Conservation (phyloP, 140 eudicot species). For the Flaveria floridana region DNA sequence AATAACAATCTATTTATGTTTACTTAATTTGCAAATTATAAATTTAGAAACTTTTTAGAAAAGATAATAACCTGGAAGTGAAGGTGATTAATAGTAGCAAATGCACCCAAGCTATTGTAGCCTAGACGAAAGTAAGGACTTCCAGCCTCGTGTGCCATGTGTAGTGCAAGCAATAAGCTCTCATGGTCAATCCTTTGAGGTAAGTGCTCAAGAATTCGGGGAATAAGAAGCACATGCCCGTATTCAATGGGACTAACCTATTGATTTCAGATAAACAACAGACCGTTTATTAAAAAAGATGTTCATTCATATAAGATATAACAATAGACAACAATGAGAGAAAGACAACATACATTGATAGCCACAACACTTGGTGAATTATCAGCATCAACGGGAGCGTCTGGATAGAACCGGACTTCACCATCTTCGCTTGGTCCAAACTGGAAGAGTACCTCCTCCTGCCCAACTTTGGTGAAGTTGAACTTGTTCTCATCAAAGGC, state of each 20-base stretch:
- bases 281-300: not conserved
- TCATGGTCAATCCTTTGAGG: conserved; percentile 90
- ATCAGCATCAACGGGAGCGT: conserved; percentile 62
- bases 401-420: conserved; percentile 67
- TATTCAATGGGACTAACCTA: conserved; percentile 98
- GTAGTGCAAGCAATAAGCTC: conserved; percentile 79
- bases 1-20: not conserved
- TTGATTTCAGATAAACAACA: conserved; percentile 29
- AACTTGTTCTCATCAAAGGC: conserved; percentile 91
- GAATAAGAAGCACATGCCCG: conserved; percentile 92
- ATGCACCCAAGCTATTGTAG: conserved; percentile 98
- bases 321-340: not conserved
- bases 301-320: not conserved
- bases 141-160: conserved; percentile 93
- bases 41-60: not conserved
- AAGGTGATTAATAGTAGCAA: conserved; percentile 97
- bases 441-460: conserved; percentile 92
- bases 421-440: conserved; percentile 82
- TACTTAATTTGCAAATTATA: not conserved
- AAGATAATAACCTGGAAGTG: conserved; percentile 70
- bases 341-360: conserved; percentile 58
- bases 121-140: conserved; percentile 89
- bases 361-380: conserved; percentile 90
- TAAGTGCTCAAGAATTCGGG: conserved; percentile 76
- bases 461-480: conserved; percentile 97